Evolutionary conservation across 768 basidiomycete species (phyloP).

Genomic region (Tulasnella sp.): DNA sequence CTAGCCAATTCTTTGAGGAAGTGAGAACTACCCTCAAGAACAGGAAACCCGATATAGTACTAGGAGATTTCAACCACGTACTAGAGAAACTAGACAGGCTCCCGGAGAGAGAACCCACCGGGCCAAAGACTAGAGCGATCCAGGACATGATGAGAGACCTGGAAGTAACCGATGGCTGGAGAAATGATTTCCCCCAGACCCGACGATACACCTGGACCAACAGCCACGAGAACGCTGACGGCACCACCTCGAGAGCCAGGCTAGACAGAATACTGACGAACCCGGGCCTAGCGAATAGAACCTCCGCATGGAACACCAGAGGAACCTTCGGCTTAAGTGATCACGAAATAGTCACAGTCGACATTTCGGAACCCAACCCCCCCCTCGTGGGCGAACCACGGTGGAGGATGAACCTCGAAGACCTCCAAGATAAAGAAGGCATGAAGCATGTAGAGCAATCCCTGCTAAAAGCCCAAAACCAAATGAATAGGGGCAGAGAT

Average conservation of each 20-base stretch:
- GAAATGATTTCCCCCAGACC: not conserved
- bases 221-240: not conserved
- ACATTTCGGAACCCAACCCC: not conserved
- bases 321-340: not conserved
- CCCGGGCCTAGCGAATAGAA: not conserved
- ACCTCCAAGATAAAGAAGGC: not conserved
- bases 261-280: not conserved
- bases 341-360: not conserved
- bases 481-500: not conserved
- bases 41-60: not conserved
- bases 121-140: no score
- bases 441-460: not conserved
- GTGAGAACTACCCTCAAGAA: not conserved
- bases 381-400: not conserved
- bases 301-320: not conserved
- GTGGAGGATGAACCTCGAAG: not conserved
- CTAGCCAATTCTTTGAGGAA: not conserved
- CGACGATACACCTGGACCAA: not conserved
- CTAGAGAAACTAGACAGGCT: not conserved
- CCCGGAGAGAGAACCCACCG: not conserved
- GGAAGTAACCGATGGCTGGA: no score
- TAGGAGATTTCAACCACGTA: slow-evolving; percentile 28
- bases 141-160: no score
- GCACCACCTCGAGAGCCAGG: not conserved
- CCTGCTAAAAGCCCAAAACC: not conserved